Evolutionary conservation across 257 asterid species (phyloP).

Genomic region (Capsicum pubescens): DNA sequence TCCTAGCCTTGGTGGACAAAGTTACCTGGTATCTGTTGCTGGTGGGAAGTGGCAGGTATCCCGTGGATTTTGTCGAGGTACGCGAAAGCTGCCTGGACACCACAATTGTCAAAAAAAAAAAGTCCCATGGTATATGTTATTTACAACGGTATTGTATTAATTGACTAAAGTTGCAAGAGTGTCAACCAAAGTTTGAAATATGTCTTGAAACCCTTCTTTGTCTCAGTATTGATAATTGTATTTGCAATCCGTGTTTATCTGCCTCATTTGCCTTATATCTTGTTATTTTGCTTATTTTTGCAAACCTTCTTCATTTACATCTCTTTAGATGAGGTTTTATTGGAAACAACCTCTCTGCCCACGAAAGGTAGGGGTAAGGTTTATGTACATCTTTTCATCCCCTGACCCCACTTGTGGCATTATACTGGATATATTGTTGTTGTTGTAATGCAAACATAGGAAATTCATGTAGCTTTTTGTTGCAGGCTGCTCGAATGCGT

Average conservation of each 20-base stretch:
- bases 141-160: background rate
- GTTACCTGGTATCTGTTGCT: no score
- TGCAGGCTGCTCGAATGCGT: constrained; percentile 99
- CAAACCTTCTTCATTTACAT: background rate
- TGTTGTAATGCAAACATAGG: background rate
- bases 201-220: constrained; percentile 21
- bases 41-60: no score
- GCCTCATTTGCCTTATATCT: background rate
- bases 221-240: constrained; percentile 13
- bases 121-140: background rate
- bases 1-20: no score
- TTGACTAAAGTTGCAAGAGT: background rate
- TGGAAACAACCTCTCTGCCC: background rate
- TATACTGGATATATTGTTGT: background rate
- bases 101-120: background rate
- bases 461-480: constrained; percentile 29
- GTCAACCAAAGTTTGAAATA: background rate
- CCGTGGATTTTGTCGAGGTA: no score
- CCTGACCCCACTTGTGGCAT: background rate
- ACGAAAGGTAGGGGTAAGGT: background rate
- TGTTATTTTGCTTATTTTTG: background rate
- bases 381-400: background rate
- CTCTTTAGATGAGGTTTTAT: background rate
- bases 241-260: background rate
- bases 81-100: no score